Conservation (phyloP, 495 filamentous ascomycete genomes). For the Annulohypoxylon moriforme region DNA sequence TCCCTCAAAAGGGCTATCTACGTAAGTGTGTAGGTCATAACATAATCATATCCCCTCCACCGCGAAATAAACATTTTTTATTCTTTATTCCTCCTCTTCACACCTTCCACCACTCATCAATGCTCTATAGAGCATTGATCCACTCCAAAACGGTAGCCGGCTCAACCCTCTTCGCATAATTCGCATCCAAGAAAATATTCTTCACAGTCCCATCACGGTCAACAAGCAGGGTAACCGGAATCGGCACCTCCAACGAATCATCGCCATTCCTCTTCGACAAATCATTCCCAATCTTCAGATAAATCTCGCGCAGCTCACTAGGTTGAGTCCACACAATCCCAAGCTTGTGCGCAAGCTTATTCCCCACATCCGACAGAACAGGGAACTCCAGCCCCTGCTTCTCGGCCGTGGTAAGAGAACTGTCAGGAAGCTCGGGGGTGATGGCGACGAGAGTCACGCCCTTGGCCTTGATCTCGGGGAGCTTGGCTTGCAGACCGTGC, state of each 20-base stretch:
- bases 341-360: not conserved
- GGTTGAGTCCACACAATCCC: conserved; percentile 5
- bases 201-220: not conserved
- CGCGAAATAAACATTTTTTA: not conserved
- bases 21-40: not conserved
- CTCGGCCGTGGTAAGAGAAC: not conserved
- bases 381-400: conserved; percentile 5
- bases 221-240: conserved; percentile 1
- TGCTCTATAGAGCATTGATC: not conserved
- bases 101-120: not conserved
- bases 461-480: conserved; percentile 9
- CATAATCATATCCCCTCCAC: not conserved
- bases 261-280: not conserved
- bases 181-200: not conserved
- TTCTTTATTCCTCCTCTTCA: not conserved
- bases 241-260: not conserved
- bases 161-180: conserved; percentile 10
- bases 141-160: not conserved
- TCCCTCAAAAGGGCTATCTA: not conserved
- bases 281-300: not conserved
- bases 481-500: not conserved
- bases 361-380: not conserved
- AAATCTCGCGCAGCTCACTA: not conserved
- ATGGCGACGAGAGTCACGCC: conserved; percentile 3
- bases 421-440: not conserved